phyloP scores from a whole-genome alignment of 768 basidiomycete species.

The Trametopsis cervina region DNA sequence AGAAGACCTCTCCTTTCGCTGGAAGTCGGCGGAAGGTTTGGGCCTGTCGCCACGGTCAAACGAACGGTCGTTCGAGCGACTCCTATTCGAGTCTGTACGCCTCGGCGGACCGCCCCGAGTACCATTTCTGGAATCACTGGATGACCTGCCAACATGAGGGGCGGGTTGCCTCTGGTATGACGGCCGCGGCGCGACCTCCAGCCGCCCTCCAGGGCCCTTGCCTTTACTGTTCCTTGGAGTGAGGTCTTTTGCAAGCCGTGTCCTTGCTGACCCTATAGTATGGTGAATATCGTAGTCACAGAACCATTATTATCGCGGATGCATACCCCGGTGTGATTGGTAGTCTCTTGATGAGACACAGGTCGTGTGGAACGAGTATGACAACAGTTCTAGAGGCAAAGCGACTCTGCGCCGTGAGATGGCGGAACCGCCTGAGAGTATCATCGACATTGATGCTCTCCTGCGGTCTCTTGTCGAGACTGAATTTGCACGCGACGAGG shows the following conservation, averaged over 20 bases:
- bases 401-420: not conserved
- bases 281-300: not conserved
- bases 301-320: not conserved
- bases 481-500: too few relatives aligned
- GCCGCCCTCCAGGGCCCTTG: not conserved
- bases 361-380: constrained; percentile 7
- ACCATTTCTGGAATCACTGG: too few relatives aligned
- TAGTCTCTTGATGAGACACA: not conserved
- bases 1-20: too few relatives aligned
- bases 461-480: too few relatives aligned
- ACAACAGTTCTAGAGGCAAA: constrained; percentile 5
- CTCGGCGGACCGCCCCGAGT: too few relatives aligned
- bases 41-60: too few relatives aligned
- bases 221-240: constrained; percentile 8
- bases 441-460: too few relatives aligned
- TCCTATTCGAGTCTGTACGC: too few relatives aligned
- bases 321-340: not conserved
- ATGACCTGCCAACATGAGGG: not conserved
- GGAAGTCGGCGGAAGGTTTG: too few relatives aligned
- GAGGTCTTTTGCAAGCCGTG: constrained; percentile 20
- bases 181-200: constrained; percentile 17
- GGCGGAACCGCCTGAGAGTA: too few relatives aligned
- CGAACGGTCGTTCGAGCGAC: too few relatives aligned
- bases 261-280: constrained; percentile 14
- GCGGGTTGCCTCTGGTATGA: not conserved